Percentiles rank a stretch among this genome's conserved stretches.
Conservation (phyloP, 352 stramenopile genomes). For the Phytophthora quininea region DNA sequence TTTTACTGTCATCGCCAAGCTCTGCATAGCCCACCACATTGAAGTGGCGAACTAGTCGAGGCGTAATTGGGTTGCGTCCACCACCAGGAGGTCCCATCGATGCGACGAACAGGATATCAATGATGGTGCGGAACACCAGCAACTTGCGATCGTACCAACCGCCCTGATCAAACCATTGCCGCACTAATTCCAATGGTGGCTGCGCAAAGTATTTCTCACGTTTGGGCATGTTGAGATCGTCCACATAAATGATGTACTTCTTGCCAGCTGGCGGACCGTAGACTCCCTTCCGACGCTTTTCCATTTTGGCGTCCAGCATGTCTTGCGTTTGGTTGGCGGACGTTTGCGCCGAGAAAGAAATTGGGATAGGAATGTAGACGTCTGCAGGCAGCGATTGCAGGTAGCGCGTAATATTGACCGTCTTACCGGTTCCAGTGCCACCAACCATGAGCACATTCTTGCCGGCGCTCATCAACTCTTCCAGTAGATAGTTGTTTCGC, state of each 20-base stretch:
- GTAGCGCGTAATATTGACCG: conserved; percentile 92
- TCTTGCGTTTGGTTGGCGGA: conserved; percentile 93
- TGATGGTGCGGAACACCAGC: conserved; percentile 89
- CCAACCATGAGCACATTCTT: conserved; percentile 96
- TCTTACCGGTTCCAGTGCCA: conserved; percentile 95
- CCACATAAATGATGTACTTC: conserved; percentile 94
- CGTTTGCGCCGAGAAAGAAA: conserved; percentile 93
- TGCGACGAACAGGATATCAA: conserved; percentile 89
- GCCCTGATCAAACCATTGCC: conserved; percentile 94
- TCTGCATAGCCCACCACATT: conserved; percentile 94
- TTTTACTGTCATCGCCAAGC: conserved; percentile 89
- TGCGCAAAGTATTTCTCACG: conserved; percentile 94
- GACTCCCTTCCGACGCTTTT: conserved; percentile 93
- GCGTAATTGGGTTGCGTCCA: conserved; percentile 91
- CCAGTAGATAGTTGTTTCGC: conserved; percentile 92
- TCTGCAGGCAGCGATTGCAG: conserved; percentile 87
- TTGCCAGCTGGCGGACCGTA: conserved; percentile 92
- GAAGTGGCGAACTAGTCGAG: conserved; percentile 92
- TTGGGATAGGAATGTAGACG: conserved; percentile 89
- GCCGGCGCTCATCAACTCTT: conserved; percentile 78
- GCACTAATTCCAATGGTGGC: conserved; percentile 94
- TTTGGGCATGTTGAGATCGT: conserved; percentile 97
- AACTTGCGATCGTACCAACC: conserved; percentile 96
- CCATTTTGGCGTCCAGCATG: conserved; percentile 92
- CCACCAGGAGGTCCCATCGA: conserved; percentile 93